Conservation (phyloP, 2,329 filamentous ascomycete genomes). For the Aspergillus sp. region DNA sequence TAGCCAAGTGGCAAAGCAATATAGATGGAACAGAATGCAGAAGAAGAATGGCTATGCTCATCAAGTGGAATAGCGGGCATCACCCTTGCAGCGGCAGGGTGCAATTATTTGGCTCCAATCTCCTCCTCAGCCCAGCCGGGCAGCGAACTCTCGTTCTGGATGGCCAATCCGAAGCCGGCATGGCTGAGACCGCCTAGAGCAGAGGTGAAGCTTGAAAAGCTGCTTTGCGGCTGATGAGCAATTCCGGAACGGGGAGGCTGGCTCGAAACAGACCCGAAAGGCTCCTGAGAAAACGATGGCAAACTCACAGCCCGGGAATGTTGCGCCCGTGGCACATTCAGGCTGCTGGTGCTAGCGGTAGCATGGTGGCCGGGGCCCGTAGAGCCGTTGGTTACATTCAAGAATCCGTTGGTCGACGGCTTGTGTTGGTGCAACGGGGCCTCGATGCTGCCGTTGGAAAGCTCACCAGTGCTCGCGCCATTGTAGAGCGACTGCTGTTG, state of each 20-base stretch:
- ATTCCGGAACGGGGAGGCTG: constrained; percentile 39
- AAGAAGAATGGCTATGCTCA: constrained; percentile 17
- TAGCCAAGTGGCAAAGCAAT: constrained; percentile 26
- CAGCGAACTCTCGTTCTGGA: constrained; percentile 59
- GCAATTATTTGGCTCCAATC: constrained; percentile 55
- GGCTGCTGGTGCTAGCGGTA: constrained; percentile 59
- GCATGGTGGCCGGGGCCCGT: constrained; percentile 77
- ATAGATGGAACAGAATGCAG: constrained; percentile 20
- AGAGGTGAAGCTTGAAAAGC: constrained; percentile 61
- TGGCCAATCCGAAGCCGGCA: constrained; percentile 60
- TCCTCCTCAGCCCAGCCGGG: constrained; percentile 67
- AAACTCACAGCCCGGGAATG: constrained; percentile 86
- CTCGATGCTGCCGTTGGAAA: constrained; percentile 56
- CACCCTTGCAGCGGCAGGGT: constrained; percentile 15
- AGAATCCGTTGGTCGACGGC: constrained; percentile 65
- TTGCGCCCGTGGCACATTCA: constrained; percentile 57
- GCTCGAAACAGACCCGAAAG: constrained; percentile 49
- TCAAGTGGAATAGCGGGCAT: constrained; percentile 22
- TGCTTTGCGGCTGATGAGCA: constrained; percentile 49
- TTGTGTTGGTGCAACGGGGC: constrained; percentile 54
- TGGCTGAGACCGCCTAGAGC: constrained; percentile 61
- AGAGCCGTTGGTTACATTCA: constrained; percentile 52
- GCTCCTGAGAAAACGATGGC: constrained; percentile 68
- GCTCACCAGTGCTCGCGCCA: constrained; percentile 67
- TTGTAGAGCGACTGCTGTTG: constrained; percentile 83